Evolutionary conservation across 257 asterid genomes (phyloP), one percentile per base, ranked within the genome.

Genomic region (Fraxinus americana): DNA sequence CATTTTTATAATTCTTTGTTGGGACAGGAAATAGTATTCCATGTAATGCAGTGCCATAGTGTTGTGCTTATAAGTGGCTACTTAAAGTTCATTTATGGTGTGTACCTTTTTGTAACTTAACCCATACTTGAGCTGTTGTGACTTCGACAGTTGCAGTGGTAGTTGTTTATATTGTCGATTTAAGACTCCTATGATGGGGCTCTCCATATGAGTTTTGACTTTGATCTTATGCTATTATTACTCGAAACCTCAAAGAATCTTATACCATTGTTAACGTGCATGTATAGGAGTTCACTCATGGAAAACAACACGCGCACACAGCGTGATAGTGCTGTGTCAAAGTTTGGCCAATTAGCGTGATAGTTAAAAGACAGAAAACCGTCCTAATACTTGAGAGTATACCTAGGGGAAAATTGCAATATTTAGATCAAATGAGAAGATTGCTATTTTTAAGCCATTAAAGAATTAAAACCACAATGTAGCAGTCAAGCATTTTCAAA

Each of bases 61-160:
- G 65, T 80, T 84, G 84, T 83, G 85, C 45, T 75, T 89, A 91
- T 91, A 89, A 92, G 88, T 89, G 97, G 96, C 93, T 80, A 74
- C 79, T 65, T 68, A 29, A 82, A 45, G 78, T 85, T 50, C 41
- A 45, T 63, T 69, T 75, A 76, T 80, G 85, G 76, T 57, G 79
- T 85, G 88, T 86, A 82, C 78, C 73, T 67, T 69, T 79, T 39
- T 77, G 87, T 85, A 85, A 80, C 73, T 70, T 69, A 70, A 66
- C 21, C 70, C 52, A 16, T 67, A 74, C 72, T 73, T 79, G 32
- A 66, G 52, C 77, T 82, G 86, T 80, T 82, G 84, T 79, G 82
- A 81, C 82, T 50, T 82, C 82, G 77, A 75, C 75, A 73, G 84
- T 75, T 75, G 67, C 75, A 1, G 38, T 86, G 74, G 73, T 66